Evolutionary conservation across 441 rosid species (phyloP), one percentile per base, ranked within the genome.

Genomic region (Corymbia calophylla): DNA sequence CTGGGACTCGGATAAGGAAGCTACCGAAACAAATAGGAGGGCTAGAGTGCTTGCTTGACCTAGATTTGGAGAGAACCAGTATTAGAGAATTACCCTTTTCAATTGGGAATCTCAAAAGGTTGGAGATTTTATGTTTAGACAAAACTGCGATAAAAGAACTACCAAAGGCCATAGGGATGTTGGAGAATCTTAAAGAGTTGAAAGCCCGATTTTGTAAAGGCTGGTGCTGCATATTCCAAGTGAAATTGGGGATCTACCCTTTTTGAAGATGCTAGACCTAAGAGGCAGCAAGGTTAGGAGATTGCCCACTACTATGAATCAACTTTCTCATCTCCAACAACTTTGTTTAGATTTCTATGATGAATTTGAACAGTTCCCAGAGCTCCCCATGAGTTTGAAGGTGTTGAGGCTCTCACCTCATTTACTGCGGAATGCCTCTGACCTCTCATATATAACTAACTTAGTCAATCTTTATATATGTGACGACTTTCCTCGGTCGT

Each of bases 401-500:
- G 29, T 35, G 29, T 73, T 73, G 82, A 9, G 11, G 1, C 32
- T 39, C 49, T 12, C 81, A 21, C 7, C 82, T 21, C 82, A 21
- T 73, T 73, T 73, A 73, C 32, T 73, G 27, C 21, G 82, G 49
- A 73, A 29, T 6, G 0, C 29, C 49, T 8, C 4, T 73, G 25
- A 70, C 81, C 29, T 39, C 5, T 73, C 29, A 0, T 73, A 11
- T 49, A 48, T 73, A 73, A 39, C 49, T 39, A 11, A 2, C 49
- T 21, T 73, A 73, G 82, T 73, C 16, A 0, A 73, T 7, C 82
- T 73, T 44, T 15, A 73, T 19, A 10, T 73, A 12, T 4, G 25
- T 3, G 82, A 44, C 1, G 0, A 7, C 14, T 9, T 29, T 73
- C 9, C 5, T 73, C 1, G 0, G 15, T 39, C 21, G 29, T 3